These are phyloP conservation scores for Byssochlamys sp. DNA, from an alignment of 2,329 filamentous ascomycete genomes.

Conservation along the genomic window DNA sequence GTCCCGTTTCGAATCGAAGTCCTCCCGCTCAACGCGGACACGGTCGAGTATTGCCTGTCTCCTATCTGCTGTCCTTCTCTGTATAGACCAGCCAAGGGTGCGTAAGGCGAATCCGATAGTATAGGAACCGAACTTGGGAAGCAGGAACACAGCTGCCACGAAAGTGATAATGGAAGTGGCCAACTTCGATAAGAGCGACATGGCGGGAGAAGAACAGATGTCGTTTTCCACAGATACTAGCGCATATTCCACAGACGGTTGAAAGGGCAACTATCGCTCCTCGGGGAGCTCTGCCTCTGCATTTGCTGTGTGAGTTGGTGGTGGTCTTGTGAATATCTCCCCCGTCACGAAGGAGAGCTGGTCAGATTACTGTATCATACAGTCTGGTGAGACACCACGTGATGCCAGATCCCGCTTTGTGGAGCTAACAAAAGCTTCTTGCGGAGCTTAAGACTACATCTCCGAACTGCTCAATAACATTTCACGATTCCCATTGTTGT, in stretches of 20 bases:
- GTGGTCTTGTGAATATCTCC: neutral
- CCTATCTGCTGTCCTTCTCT: constrained; percentile 54
- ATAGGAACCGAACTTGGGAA: constrained; percentile 25
- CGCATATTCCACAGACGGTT: neutral
- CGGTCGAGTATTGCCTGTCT: constrained; percentile 44
- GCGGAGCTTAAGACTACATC: neutral
- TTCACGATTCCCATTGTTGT: neutral
- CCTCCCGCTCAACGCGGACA: constrained; percentile 38
- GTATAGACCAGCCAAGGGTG: constrained; percentile 51
- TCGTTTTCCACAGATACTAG: neutral
- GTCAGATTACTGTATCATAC: neutral
- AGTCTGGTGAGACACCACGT: neutral
- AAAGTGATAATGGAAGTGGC: constrained; percentile 24
- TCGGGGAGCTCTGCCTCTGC: constrained; percentile 1
- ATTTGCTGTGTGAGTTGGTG: neutral
- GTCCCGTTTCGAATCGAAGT: constrained; percentile 16
- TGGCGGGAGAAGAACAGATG: constrained; percentile 11
- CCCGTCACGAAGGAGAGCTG: neutral
- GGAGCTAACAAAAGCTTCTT: neutral
- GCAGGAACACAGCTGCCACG: constrained; percentile 22
- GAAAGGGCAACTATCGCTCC: neutral
- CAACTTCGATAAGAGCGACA: constrained; percentile 25
- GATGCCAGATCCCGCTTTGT: neutral
- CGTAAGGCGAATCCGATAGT: constrained; percentile 29
- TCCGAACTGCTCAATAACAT: neutral